A percentile compares a stretch with the other conserved stretches of the same genome.
phyloP scores from a whole-genome alignment of 108 stramenopile genomes.

The Cyclotella choctawhatcheeana region DNA sequence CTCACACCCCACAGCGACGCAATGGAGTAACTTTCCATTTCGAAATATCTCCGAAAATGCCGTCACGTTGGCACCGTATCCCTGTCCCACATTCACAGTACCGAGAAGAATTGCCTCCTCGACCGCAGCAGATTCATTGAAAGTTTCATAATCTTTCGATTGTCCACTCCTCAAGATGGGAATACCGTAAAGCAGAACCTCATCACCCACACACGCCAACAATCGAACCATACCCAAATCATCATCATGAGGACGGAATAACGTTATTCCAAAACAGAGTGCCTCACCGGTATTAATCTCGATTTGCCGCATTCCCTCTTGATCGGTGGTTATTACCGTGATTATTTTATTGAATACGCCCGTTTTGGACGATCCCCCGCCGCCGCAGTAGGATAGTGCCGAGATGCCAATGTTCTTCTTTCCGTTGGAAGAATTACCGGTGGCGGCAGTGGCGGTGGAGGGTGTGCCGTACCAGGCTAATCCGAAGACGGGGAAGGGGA shows the following conservation, averaged over 20 bases:
- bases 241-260: conserved; percentile 36
- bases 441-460: not conserved
- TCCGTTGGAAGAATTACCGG: too few relatives aligned
- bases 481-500: conserved; percentile 68
- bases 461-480: conserved; percentile 68
- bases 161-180: not conserved
- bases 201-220: conserved; percentile 50
- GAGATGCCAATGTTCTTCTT: conserved; percentile 35
- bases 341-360: conserved; percentile 67
- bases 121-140: not conserved
- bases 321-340: conserved; percentile 41
- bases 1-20: conserved; percentile 84
- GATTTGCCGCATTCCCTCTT: not conserved
- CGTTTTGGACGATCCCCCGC: conserved; percentile 75
- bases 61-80: conserved; percentile 44
- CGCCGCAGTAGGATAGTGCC: conserved; percentile 72
- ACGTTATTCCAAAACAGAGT: conserved; percentile 39
- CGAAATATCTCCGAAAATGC: conserved; percentile 26
- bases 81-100: conserved; percentile 32
- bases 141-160: not conserved
- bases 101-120: conserved; percentile 34
- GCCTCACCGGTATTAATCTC: conserved; percentile 45
- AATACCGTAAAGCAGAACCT: conserved; percentile 50
- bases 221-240: conserved; percentile 22
- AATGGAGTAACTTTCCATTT: conserved; percentile 51